Conservation (phyloP, 192 early-diverging fungal species). For the Gaertneriomyces semiglobifer region DNA sequence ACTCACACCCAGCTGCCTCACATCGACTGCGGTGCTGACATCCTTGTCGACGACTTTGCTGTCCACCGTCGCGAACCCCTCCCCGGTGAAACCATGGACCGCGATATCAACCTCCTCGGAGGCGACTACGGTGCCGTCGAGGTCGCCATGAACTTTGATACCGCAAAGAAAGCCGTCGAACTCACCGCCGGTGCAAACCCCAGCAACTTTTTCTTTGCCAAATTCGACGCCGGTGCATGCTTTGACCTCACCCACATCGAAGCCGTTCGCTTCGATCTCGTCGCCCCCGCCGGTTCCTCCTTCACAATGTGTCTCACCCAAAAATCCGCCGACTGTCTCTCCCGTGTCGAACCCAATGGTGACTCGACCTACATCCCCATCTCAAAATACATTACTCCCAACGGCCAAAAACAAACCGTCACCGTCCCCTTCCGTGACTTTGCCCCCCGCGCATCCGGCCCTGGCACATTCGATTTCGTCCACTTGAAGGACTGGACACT, state of each 20-base stretch:
- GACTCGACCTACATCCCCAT: conserved; percentile 32
- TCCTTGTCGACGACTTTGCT: conserved; percentile 32
- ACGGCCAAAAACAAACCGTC: conserved; percentile 26
- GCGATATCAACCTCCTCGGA: conserved; percentile 23
- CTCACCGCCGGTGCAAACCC: neutral
- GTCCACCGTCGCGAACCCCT: neutral
- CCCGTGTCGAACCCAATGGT: conserved; percentile 8
- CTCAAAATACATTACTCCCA: conserved; percentile 21
- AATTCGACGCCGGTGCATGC: conserved; percentile 35
- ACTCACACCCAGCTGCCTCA: too few relatives aligned
- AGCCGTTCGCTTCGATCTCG: conserved; percentile 35
- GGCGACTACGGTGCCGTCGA: conserved; percentile 27
- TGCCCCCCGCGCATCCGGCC: neutral
- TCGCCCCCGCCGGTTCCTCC: conserved; percentile 28
- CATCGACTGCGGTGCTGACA: conserved; percentile 20
- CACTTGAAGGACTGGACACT: conserved; percentile 37
- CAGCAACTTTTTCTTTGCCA: conserved; percentile 33
- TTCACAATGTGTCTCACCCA: conserved; percentile 34
- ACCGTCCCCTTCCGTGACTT: conserved; percentile 26
- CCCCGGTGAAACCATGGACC: conserved; percentile 11
- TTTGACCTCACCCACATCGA: conserved; percentile 28
- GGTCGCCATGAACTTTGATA: conserved; percentile 12
- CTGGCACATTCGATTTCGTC: conserved; percentile 23
- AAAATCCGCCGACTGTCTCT: conserved; percentile 22
- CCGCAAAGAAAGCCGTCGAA: neutral